These are phyloP conservation scores for Penicillium mononematosum DNA, from an alignment of 495 filamentous ascomycete genomes.

Conservation along the genomic window DNA sequence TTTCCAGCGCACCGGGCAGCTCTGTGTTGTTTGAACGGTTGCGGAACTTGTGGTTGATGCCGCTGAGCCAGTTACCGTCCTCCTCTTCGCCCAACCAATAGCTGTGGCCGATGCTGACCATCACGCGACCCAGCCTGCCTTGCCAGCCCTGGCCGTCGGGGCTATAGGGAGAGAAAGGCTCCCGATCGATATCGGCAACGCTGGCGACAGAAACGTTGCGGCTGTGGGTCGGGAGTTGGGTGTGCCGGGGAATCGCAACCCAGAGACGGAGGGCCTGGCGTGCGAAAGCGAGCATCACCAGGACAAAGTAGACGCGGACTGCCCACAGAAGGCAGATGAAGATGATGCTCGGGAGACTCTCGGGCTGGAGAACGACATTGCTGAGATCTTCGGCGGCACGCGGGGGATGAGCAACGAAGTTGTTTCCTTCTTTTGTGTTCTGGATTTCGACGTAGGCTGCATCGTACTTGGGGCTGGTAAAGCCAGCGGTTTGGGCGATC, in stretches of 20 bases:
- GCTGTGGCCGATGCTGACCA: conserved; percentile 65
- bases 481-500: conserved; percentile 66
- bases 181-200: conserved; percentile 53
- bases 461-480: conserved; percentile 65
- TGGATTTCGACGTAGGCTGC: conserved; percentile 39
- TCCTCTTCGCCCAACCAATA: conserved; percentile 73
- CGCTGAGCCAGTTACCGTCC: conserved; percentile 59
- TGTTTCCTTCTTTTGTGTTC: conserved; percentile 25
- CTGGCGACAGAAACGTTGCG: conserved; percentile 48
- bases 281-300: conserved; percentile 79
- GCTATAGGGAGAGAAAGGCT: conserved; percentile 67
- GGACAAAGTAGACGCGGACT: conserved; percentile 71
- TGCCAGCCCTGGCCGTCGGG: conserved; percentile 73
- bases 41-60: conserved; percentile 57
- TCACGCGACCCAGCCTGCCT: conserved; percentile 67
- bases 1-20: conserved; percentile 57
- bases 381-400: conserved; percentile 38
- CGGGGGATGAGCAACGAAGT: conserved; percentile 32
- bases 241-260: conserved; percentile 47
- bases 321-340: conserved; percentile 70
- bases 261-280: conserved; percentile 63
- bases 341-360: conserved; percentile 71
- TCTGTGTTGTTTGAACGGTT: conserved; percentile 31
- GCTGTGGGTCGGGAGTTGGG: conserved; percentile 44
- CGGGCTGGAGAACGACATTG: conserved; percentile 59